A percentile compares a stretch with the other conserved stretches of the same genome.
phyloP scores from a whole-genome alignment of 805 yeast species.

The Candida orba region DNA sequence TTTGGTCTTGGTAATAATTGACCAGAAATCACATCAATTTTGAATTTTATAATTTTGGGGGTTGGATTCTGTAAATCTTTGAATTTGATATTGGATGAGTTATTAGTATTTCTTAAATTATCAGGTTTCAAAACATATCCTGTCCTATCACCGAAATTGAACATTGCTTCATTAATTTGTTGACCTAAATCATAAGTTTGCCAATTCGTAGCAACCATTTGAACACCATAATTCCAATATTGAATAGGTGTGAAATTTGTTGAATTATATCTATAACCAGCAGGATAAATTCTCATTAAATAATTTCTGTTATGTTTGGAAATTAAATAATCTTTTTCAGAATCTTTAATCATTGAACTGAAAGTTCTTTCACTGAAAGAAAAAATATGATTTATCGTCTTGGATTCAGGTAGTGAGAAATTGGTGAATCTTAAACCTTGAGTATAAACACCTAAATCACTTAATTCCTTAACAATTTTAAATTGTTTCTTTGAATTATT shows the following conservation, averaged over 20 bases:
- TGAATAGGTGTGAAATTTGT: slow-evolving; percentile 72
- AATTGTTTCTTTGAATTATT: slow-evolving; percentile 7
- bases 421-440: slow-evolving; percentile 69
- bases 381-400: slow-evolving; percentile 72
- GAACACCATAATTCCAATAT: slow-evolving; percentile 83
- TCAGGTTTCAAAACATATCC: slow-evolving; percentile 82
- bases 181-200: slow-evolving; percentile 88
- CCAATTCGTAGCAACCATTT: slow-evolving; percentile 97
- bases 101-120: slow-evolving; percentile 25
- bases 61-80: slow-evolving; percentile 6
- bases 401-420: slow-evolving; percentile 81
- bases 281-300: slow-evolving; percentile 83
- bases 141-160: slow-evolving; percentile 45
- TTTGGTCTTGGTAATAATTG: slow-evolving; percentile 76
- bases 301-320: slow-evolving; percentile 70
- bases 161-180: slow-evolving; percentile 80
- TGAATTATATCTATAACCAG: slow-evolving; percentile 67
- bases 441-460: slow-evolving; percentile 57
- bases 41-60: slow-evolving; percentile 15
- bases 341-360: slow-evolving; percentile 56
- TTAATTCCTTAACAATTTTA: slow-evolving; percentile 36
- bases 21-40: slow-evolving; percentile 60
- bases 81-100: slow-evolving; percentile 18
- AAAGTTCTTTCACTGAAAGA: slow-evolving; percentile 76
- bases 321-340: slow-evolving; percentile 44